Conservation (phyloP, 768 basidiomycete species). For the Agaricus subrufescens region DNA sequence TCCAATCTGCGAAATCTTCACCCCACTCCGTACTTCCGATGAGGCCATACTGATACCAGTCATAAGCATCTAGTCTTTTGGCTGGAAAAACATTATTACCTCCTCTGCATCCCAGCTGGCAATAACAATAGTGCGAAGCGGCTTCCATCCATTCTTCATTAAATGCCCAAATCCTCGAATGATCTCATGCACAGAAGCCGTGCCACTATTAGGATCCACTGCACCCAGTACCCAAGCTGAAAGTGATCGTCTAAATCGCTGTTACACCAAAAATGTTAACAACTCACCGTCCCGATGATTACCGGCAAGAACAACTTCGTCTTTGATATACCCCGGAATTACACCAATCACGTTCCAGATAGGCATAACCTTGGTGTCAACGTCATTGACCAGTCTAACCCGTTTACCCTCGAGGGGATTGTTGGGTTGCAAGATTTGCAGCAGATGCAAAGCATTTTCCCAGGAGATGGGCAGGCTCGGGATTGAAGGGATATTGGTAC, state of each 20-base stretch:
- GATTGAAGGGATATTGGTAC: constrained; percentile 62
- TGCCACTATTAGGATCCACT: constrained; percentile 72
- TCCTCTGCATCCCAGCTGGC: constrained; percentile 78
- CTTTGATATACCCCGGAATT: constrained; percentile 75
- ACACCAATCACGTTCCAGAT: constrained; percentile 88
- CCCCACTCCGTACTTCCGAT: constrained; percentile 89
- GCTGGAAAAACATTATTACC: constrained; percentile 28
- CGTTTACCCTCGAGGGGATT: constrained; percentile 28
- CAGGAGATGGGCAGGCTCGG: constrained; percentile 91
- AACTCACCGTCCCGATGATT: constrained; percentile 80
- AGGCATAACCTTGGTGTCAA: constrained; percentile 75
- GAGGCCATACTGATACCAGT: constrained; percentile 43
- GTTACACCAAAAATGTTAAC: neutral
- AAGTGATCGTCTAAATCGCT: neutral
- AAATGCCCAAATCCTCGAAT: constrained; percentile 68
- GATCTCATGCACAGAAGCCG: constrained; percentile 68
- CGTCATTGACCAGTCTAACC: constrained; percentile 46
- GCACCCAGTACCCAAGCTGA: constrained; percentile 49
- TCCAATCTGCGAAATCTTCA: constrained; percentile 86
- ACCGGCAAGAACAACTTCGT: constrained; percentile 82
- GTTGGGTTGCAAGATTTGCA: constrained; percentile 24
- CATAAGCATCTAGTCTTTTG: neutral
- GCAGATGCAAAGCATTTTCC: constrained; percentile 67
- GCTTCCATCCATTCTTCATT: constrained; percentile 73
- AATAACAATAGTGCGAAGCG: constrained; percentile 58